Conservation (phyloP, 306 rosid species). For the Ceratonia siliqua region DNA sequence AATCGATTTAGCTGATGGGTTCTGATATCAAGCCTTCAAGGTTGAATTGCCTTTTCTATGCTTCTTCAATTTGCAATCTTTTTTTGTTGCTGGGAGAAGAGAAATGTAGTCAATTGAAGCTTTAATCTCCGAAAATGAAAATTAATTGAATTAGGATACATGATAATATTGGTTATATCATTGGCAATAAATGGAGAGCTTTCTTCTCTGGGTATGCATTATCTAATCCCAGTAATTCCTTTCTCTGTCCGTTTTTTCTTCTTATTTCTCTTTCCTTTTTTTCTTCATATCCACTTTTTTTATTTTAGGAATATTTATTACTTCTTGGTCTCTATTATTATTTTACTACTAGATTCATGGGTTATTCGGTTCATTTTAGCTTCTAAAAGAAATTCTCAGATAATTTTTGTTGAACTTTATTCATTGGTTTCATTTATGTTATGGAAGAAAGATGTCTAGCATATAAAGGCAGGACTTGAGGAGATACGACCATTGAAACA, state of each 20-base stretch:
- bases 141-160: too few species aligned
- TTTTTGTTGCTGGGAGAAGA: too few species aligned
- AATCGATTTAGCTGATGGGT: neutral
- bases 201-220: neutral
- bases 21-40: neutral
- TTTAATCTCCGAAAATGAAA: too few species aligned
- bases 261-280: neutral
- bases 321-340: conserved; percentile 1
- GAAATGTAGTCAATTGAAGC: too few species aligned
- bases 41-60: neutral
- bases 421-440: conserved; percentile 4
- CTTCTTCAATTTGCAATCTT: neutral
- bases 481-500: neutral
- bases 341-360: neutral
- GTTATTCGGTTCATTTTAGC: neutral
- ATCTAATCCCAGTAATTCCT: neutral
- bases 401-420: neutral
- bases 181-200: neutral
- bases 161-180: neutral
- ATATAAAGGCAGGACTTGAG: neutral
- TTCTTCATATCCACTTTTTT: too few species aligned
- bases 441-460: conserved; percentile 14
- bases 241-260: neutral
- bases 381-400: neutral
- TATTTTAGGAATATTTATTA: neutral